These are phyloP conservation scores for Sarocladiaceae sp. DNA, from an alignment of 2,329 filamentous ascomycete genomes.

Conservation along the genomic window DNA sequence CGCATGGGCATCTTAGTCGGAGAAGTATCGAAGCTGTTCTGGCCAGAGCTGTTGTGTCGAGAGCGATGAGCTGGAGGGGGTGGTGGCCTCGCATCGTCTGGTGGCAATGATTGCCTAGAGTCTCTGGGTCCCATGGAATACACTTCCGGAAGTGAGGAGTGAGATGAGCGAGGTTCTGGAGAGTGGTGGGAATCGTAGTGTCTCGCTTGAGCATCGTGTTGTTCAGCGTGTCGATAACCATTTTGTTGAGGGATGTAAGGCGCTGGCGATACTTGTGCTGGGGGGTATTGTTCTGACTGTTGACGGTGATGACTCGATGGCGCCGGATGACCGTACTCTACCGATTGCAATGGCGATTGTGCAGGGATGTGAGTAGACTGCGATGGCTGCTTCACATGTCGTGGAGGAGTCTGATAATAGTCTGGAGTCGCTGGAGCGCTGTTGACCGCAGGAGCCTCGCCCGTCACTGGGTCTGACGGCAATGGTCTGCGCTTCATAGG, in stretches of 20 bases:
- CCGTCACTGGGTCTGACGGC: slow-evolving; percentile 69
- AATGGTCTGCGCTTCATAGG: slow-evolving; percentile 79
- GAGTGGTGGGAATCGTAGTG: slow-evolving; percentile 23
- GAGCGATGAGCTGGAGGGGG: slow-evolving; percentile 53
- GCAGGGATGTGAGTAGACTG: slow-evolving; percentile 39
- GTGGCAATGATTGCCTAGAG: slow-evolving; percentile 24
- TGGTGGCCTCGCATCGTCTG: slow-evolving; percentile 45
- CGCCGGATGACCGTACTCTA: slow-evolving; percentile 44
- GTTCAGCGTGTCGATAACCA: not conserved
- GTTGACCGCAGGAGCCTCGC: slow-evolving; percentile 37
- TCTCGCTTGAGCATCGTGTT: slow-evolving; percentile 10
- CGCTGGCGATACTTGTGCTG: slow-evolving; percentile 20
- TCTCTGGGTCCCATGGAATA: slow-evolving; percentile 28
- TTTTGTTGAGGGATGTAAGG: slow-evolving; percentile 10
- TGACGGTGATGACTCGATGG: slow-evolving; percentile 25
- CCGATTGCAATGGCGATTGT: slow-evolving; percentile 48
- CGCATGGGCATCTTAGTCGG: slow-evolving; percentile 49
- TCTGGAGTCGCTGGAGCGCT: slow-evolving; percentile 32
- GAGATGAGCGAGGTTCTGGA: slow-evolving; percentile 18
- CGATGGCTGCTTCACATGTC: slow-evolving; percentile 37
- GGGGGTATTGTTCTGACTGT: slow-evolving; percentile 33
- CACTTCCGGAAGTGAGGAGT: slow-evolving; percentile 26
- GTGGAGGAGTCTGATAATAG: slow-evolving; percentile 41
- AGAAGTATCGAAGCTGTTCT: slow-evolving; percentile 35
- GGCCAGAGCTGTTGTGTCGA: slow-evolving; percentile 36